Base-by-base conservation (phyloP, 345 rosid species). In the Dovyalis caffra region DNA sequence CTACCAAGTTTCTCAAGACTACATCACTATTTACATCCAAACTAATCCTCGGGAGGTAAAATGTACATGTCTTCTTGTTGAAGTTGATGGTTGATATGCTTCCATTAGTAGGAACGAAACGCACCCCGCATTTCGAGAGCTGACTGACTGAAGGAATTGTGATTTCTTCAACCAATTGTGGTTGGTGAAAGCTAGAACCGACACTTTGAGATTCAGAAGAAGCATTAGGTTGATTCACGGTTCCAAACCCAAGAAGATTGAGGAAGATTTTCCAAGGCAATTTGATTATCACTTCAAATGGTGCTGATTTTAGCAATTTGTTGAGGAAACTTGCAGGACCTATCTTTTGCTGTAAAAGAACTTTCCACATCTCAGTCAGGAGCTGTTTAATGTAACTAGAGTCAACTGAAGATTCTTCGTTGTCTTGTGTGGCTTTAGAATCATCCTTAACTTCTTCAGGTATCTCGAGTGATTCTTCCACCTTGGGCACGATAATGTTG, bases 181-280 rank as follows among this genome's bases (percentile, higher is more conserved):
- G 28, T 3, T 9, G 25, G 28, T 23, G 10, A 23, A n/a, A 11
- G 47, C 47, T 43, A 16, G 47, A 43, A 12, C 47, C 4, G 8
- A 8, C 26, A 3, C 11, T 56, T 23, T 56, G 28, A 56, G 60
- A 25, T 23, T 56, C 60, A 67, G 68, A 88, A 25, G 8, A 83
- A 60, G 63, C 69, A 43, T 62, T 76, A 1, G 86, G 81, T 53
- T 80, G 74, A 68, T 77, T 82, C 63, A 90, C 32, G 67, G 85
- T 56, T 14, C 82, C 70, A 73, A 88, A 76, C 29, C 83, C 84
- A 0, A 90, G 95, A 62, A 92, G 79, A 43, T 81, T 86, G 2
- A 85, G 80, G 38, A 92, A 47, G 74, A 88, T 62, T 72, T 57
- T 74, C 88, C 81, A 83, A 0, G 92, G 89, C 34, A 86, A 53